phyloP scores from a whole-genome alignment of 805 yeast genomes.

The Saccharomycopsis babjevae region DNA sequence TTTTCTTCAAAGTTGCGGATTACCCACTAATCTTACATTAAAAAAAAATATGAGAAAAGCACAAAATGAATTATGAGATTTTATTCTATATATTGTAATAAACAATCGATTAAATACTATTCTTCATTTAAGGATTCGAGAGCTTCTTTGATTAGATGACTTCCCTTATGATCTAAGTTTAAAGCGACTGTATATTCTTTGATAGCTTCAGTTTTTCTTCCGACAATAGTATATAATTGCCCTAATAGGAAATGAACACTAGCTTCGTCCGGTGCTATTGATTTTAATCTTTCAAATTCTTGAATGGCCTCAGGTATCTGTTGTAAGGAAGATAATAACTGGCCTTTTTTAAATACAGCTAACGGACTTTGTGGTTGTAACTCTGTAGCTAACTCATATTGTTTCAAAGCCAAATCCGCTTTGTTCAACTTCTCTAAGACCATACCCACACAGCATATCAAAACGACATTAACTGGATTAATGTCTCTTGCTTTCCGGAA shows the following conservation, averaged over 20 bases:
- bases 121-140: slow-evolving; percentile 39
- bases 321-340: slow-evolving; percentile 61
- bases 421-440: slow-evolving; percentile 70
- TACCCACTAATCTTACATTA: slow-evolving; percentile 5
- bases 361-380: slow-evolving; percentile 79
- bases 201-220: slow-evolving; percentile 67
- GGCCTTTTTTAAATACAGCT: slow-evolving; percentile 84
- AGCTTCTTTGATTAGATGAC: slow-evolving; percentile 76
- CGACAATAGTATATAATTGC: slow-evolving; percentile 68
- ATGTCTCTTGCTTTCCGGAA: slow-evolving; percentile 80
- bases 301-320: slow-evolving; percentile 61
- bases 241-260: slow-evolving; percentile 86
- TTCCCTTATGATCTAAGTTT: slow-evolving; percentile 87
- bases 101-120: background rate
- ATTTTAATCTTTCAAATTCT: slow-evolving; percentile 62
- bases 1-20: slow-evolving; percentile 13
- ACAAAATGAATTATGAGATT: background rate
- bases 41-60: slow-evolving; percentile 5
- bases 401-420: slow-evolving; percentile 61
- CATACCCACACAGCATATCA: slow-evolving; percentile 91
- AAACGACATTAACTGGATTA: slow-evolving; percentile 81
- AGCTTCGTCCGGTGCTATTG: slow-evolving; percentile 89
- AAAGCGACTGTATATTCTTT: slow-evolving; percentile 81
- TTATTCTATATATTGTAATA: background rate
- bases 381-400: slow-evolving; percentile 73